Base-by-base conservation (phyloP, 2,329 filamentous ascomycete species). In the Coniochaeta prunicola region DNA sequence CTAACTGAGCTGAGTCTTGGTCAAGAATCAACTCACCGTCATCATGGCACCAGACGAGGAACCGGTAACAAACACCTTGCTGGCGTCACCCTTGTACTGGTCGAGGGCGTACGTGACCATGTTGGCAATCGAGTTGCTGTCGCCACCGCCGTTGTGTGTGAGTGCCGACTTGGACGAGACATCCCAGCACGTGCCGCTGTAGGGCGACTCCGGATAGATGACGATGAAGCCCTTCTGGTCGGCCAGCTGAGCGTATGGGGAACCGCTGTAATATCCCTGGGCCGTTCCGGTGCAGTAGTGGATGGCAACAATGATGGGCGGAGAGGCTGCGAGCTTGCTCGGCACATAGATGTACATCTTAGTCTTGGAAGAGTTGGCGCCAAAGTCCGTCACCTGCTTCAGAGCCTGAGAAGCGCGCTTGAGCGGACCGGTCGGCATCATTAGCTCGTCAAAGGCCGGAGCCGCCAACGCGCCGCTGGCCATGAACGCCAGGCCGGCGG, bases 201-300 rank as follows among this genome's bases (percentile, higher is more conserved):
- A 74, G 56, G 65, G 73, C 5, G 72, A 77, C 64, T 73, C 73
- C 2, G 78, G 78, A 61, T 77, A 80, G 61, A 80, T 76, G 19
- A 76, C 68, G 58, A 87, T 83, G 69, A 81, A 85, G 40, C 81
- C 82, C 56, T 81, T 74, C 30, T 72, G 69, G 61, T 85, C 81
- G 15, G 84, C 80, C 15, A 81, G 73, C 2, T 71, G 72, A 31
- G 79, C 77, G 67, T 84, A 86, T 1, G 79, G 76, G 1, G 76
- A 79, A 59, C 76, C 75, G 21, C 66, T 71, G 65, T 79, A 82
- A 69, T 80, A 85, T 6, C 74, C 77, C 59, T 76, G 69, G 0
- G 79, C 83, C 0, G 77, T 80, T 10, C 82, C 82, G 24, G 70
- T 73, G 70, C 84, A 86, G 70, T 80, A 83, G 70, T 85, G 79